Conservation (phyloP, 805 yeast genomes). For the Cyberlindnera lachancei region DNA sequence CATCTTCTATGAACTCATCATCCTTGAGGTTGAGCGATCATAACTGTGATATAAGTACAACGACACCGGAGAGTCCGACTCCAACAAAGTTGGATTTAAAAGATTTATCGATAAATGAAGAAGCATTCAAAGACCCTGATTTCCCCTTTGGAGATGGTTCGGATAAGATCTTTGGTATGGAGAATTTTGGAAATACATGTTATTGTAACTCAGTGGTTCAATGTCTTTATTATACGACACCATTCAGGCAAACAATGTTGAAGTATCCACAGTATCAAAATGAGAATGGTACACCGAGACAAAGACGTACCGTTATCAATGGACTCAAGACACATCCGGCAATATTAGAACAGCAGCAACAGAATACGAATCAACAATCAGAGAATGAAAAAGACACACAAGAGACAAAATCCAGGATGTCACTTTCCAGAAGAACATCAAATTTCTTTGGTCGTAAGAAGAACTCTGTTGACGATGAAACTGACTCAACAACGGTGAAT, state of each 20-base stretch:
- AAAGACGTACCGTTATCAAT: conserved; percentile 31
- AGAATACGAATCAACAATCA: conserved; percentile 2
- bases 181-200: conserved; percentile 87
- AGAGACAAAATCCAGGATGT: conserved; percentile 6
- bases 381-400: conserved; percentile 12
- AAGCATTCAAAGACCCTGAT: conserved; percentile 10
- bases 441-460: conserved; percentile 23
- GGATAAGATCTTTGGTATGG: conserved; percentile 69
- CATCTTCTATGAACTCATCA: no score
- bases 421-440: conserved; percentile 21
- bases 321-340: conserved; percentile 36
- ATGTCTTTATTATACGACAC: conserved; percentile 68
- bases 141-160: conserved; percentile 62
- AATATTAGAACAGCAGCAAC: conserved; percentile 2
- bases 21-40: no score
- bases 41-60: no score
- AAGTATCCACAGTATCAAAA: no score
- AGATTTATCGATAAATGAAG: no score
- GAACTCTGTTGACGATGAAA: conserved; percentile 10
- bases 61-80: no score
- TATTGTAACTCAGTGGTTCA: conserved; percentile 91
- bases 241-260: conserved; percentile 53
- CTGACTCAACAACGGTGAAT: neutral
- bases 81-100: no score
- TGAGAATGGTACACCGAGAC: no score